Conservation (phyloP, 306 rosid species). For the Pterocarpus santalinus region DNA sequence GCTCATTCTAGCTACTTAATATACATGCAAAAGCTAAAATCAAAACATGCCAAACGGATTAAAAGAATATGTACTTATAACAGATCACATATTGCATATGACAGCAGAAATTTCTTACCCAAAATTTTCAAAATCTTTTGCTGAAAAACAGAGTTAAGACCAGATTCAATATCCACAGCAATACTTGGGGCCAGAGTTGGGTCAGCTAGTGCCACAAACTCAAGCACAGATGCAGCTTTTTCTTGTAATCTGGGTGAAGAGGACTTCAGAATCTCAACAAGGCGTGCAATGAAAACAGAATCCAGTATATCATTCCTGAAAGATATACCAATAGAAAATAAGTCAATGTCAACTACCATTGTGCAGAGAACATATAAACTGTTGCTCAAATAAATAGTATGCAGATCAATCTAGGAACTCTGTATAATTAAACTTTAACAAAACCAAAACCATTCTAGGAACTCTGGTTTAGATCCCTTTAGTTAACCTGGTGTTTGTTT, state of each 20-base stretch:
- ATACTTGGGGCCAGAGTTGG: conserved; percentile 59
- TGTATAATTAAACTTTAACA: conserved; percentile 25
- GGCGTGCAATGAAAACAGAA: conserved; percentile 55
- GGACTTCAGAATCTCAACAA: conserved; percentile 78
- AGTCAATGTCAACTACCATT: conserved; percentile 18
- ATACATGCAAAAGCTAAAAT: too few species aligned
- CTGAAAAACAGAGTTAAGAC: conserved; percentile 70
- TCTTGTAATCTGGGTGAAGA: conserved; percentile 71
- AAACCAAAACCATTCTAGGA: conserved; percentile 9
- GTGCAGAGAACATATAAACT: conserved; percentile 4
- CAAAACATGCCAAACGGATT: not conserved
- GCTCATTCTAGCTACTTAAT: not conserved
- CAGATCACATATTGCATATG: not conserved
- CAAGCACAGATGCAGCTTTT: conserved; percentile 82
- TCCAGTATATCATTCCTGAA: conserved; percentile 76
- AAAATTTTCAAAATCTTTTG: conserved; percentile 67
- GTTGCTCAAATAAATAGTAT: conserved; percentile 34
- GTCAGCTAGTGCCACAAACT: conserved; percentile 73
- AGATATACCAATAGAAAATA: not conserved
- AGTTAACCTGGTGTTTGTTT: conserved; percentile 61
- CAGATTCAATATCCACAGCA: conserved; percentile 70
- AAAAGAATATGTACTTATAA: not conserved
- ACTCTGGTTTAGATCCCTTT: conserved; percentile 15
- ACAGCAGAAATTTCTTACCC: conserved; percentile 39
- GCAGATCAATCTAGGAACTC: conserved; percentile 23